phyloP scores from a whole-genome alignment of 208 protist genomes.

The Herpetomonas samuelpessoai region DNA sequence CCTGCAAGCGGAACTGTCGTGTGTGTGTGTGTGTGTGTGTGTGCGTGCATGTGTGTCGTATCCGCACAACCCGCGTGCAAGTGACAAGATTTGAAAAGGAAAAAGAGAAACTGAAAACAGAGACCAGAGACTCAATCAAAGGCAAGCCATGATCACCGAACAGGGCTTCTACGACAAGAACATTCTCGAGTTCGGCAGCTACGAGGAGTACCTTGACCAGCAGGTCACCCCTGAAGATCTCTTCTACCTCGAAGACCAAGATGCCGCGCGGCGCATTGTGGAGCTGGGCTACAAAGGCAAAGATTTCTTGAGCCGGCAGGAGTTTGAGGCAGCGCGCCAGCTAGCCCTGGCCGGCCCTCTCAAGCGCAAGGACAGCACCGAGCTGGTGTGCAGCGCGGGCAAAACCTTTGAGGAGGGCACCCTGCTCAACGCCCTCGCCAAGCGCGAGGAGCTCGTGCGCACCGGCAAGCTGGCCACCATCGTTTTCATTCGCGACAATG shows the following conservation, averaged over 20 bases:
- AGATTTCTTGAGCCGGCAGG: slow-evolving; percentile 85
- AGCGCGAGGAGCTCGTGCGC: slow-evolving; percentile 96
- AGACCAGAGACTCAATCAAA: no score
- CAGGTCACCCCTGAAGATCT: slow-evolving; percentile 86
- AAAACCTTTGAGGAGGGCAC: slow-evolving; percentile 76
- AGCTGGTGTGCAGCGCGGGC: slow-evolving; percentile 84
- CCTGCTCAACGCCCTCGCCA: slow-evolving; percentile 92
- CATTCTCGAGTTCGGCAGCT: slow-evolving; percentile 81
- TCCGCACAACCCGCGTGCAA: no score
- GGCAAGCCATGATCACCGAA: slow-evolving; percentile 23
- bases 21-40: no score
- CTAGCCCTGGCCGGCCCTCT: slow-evolving; percentile 70
- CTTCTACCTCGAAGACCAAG: slow-evolving; percentile 92
- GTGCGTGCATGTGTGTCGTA: no score
- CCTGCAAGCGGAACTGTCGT: no score
- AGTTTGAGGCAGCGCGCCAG: slow-evolving; percentile 85
- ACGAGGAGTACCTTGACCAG: slow-evolving; percentile 93
- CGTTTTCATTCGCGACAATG: slow-evolving; percentile 97
- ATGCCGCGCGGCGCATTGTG: slow-evolving; percentile 94
- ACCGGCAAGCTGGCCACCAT: slow-evolving; percentile 96
- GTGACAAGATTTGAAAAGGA: no score
- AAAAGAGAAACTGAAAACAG: no score
- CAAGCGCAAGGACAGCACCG: slow-evolving; percentile 82
- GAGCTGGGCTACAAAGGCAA: slow-evolving; percentile 97
- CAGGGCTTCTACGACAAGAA: slow-evolving; percentile 68